Evolutionary conservation across 2,329 filamentous ascomycete species (phyloP).

Genomic region (Aaosphaeria arxii): DNA sequence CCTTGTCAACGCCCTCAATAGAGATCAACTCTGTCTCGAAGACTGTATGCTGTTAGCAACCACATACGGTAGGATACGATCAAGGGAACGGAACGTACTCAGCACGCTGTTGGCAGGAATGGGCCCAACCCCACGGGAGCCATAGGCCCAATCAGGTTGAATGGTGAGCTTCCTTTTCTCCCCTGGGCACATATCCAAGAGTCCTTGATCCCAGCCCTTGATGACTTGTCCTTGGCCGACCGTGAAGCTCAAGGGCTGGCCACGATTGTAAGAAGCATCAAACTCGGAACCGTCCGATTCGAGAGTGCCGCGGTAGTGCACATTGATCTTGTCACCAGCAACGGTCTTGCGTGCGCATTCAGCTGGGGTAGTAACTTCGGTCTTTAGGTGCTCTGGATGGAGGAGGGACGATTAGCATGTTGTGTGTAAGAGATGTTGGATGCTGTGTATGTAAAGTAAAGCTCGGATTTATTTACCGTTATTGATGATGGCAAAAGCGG

Average conservation of each 20-base stretch:
- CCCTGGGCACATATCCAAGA: constrained; percentile 93
- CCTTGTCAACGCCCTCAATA: constrained; percentile 67
- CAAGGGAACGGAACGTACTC: constrained; percentile 47
- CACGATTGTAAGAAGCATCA: constrained; percentile 67
- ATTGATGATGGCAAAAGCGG: constrained; percentile 4
- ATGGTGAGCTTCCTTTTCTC: constrained; percentile 92
- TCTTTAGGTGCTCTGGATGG: constrained; percentile 57
- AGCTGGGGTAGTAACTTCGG: constrained; percentile 71
- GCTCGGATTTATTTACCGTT: constrained; percentile 13
- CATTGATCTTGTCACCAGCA: constrained; percentile 71
- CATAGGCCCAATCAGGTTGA: constrained; percentile 82
- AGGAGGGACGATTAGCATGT: background rate
- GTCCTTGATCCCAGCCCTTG: constrained; percentile 91
- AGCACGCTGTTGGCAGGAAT: constrained; percentile 84
- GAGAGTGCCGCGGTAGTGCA: constrained; percentile 87
- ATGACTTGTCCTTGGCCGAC: constrained; percentile 86
- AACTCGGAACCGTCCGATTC: constrained; percentile 60
- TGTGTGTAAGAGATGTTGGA: background rate
- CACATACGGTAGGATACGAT: background rate
- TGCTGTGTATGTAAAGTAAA: background rate
- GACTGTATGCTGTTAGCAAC: constrained; percentile 49
- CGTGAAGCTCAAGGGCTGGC: constrained; percentile 72
- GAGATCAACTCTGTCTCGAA: constrained; percentile 89
- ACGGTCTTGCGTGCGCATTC: constrained; percentile 74
- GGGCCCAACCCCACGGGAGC: constrained; percentile 72